Base-by-base conservation (phyloP, 179 eudicot species). In the Silene coronaria region DNA sequence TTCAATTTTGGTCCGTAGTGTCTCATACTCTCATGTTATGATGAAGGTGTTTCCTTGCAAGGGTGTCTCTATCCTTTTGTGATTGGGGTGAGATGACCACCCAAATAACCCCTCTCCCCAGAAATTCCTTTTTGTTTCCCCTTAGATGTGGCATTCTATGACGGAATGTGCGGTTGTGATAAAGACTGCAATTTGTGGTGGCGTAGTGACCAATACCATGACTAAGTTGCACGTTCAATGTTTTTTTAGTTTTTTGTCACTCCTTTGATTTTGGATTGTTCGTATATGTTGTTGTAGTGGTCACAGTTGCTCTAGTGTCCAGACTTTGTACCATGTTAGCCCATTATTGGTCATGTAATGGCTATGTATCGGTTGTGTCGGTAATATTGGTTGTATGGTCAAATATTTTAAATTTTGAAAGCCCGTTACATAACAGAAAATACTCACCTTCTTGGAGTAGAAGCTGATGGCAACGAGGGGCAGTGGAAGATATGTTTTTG, bases 11-110 rank as follows among this genome's bases (percentile, higher is more conserved):
- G 34, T 12, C 34, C 4, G 14, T 13, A 11, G 5, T 62, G 67
- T 62, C 67, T 62, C 67, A 13, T 62, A 8, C 14, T 62, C 67
- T 62, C 67, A 13, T 62, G n/a, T 26, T 62, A 62, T 62, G 27
- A 12, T 62, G 34, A 62, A 23, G n/a, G 12, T 22, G 4, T 59
- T 22, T 24, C 61, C 38, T 34, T 34, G 38, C 38, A 34, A 34
- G 38, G 38, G 38, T 34, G 38, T 34, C 5, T 10, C 46, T 42
- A 42, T 6, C 46, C 46, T 42, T 42, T 42, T 42, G 46, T 42
- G 46, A 42, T 42, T 42, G 46, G 46, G 46, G 46, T 59, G 11
- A 21, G 11, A 22, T 9, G 63, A 59, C 27, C 63, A 58, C 26
- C 26, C 26, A 59, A 59, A 59, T 9, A 59, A 59, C 24, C 63